These are phyloP conservation scores for Lactifluus echinatus DNA, from an alignment of 768 basidiomycete species.

Conservation along the genomic window DNA sequence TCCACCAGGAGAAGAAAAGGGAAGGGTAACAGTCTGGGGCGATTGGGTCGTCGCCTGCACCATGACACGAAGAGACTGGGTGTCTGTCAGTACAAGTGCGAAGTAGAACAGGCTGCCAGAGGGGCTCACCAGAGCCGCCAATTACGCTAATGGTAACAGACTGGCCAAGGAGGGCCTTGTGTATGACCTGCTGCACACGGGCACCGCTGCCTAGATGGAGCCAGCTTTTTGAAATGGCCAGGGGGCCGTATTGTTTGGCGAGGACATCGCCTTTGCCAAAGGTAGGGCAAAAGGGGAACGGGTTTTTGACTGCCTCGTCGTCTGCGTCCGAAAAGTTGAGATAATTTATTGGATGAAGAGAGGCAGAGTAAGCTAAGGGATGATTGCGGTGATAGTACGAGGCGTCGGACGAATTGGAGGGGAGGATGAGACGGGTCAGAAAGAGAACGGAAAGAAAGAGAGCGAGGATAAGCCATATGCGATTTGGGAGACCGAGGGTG, in stretches of 20 bases:
- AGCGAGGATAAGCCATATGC: constrained; percentile 55
- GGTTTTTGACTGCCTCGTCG: constrained; percentile 45
- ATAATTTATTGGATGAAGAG: constrained; percentile 71
- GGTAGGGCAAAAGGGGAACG: constrained; percentile 88
- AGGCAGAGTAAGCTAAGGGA: constrained; percentile 25
- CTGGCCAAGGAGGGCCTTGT: constrained; percentile 74
- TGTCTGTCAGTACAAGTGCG: constrained; percentile 9
- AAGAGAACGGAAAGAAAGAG: constrained; percentile 46
- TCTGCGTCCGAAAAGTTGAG: constrained; percentile 45
- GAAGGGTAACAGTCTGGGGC: constrained; percentile 83
- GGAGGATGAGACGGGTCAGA: constrained; percentile 49
- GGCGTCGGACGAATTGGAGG: constrained; percentile 25
- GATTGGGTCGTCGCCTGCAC: constrained; percentile 86
- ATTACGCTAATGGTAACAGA: constrained; percentile 86
- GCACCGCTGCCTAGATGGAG: constrained; percentile 75
- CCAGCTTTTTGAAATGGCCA: constrained; percentile 63
- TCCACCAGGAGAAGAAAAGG: constrained; percentile 98
- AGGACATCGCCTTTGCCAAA: constrained; percentile 79
- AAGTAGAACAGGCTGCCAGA: not conserved
- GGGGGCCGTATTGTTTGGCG: constrained; percentile 68
- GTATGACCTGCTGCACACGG: constrained; percentile 72
- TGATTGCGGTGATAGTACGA: constrained; percentile 23
- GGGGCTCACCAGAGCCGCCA: constrained; percentile 71
- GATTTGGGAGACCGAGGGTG: constrained; percentile 53
- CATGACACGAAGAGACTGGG: constrained; percentile 86